Base-by-base conservation (phyloP, 164 flowering plant genomes). In the Dillenia turbinata region DNA sequence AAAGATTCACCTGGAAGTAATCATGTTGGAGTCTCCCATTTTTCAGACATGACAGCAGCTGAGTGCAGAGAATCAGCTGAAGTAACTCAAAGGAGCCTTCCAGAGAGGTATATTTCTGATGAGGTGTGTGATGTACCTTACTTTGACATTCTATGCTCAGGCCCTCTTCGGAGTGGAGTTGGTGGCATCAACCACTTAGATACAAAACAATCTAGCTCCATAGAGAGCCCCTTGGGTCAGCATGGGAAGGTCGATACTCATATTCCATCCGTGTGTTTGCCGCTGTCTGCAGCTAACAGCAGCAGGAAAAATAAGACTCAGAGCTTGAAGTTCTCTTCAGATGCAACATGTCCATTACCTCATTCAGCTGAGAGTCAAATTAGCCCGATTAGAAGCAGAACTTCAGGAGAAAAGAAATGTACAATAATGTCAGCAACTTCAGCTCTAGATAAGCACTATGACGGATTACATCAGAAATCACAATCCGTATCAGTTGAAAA, bases 241-340 rank as follows among this genome's bases (percentile, higher is more conserved):
- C 66, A 66, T 51, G 62, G 52, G 7, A 77, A 67, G 50, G 57
- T 61, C 13, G 15, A 49, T 57, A 65, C 81, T 67, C 78, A 73
- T 33, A 61, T 80, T 70, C 77, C 89, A 13, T 74, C 66, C 59
- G 81, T 86, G 14, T 75, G 85, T 59, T 83, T 87, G 13, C 77
- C 80, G 54, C 78, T 81, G 59, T 59, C 68, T 65, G 14, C 54
- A 47, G 67, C 22, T 65, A 78, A 77, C 59, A 53, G 52, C 24
- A 60, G 56, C 19, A 26, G 52, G 40, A 33, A 14, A 52, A 51
- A 50, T 50, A 68, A 48, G 72, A 73, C 64, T 54, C 68, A 17
- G 47, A 49, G 51, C 48, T 45, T 44, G 26, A 75, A 61, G 54
- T 63, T 59, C 63, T 33, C 64, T 40, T 77, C 74, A 51, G 63